Percentiles rank a stretch among this genome's conserved stretches.
Evolutionary conservation across 805 yeast species (phyloP).

Genomic region (Candida morakotiae): DNA sequence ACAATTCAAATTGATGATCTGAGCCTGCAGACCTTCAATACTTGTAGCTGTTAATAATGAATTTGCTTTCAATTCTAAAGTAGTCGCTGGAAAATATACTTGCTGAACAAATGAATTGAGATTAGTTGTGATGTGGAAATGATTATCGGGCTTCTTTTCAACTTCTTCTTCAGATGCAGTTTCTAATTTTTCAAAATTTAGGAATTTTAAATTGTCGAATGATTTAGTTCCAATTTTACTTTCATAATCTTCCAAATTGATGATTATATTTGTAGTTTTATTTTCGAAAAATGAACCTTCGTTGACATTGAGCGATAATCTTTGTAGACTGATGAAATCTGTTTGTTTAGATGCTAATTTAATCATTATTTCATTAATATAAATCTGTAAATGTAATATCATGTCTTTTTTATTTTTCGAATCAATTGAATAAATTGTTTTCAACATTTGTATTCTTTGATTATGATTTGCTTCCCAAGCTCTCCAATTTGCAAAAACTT

Average conservation of each 20-base stretch:
- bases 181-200: neutral
- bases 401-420: neutral
- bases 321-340: constrained; percentile 4
- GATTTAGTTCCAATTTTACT: constrained; percentile 16
- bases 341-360: constrained; percentile 4
- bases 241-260: constrained; percentile 15
- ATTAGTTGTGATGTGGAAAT: constrained; percentile 2
- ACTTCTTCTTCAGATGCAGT: neutral
- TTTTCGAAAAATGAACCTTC: neutral
- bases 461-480: constrained; percentile 73
- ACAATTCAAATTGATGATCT: constrained; percentile 2
- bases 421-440: constrained; percentile 10
- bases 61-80: constrained; percentile 3
- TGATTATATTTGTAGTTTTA: constrained; percentile 8
- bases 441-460: constrained; percentile 18
- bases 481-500: constrained; percentile 75
- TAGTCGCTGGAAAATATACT: constrained; percentile 6
- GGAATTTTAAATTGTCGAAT: constrained; percentile 6
- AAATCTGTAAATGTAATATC: constrained; percentile 1
- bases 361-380: constrained; percentile 4
- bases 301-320: neutral
- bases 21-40: neutral
- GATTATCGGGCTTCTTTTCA: neutral
- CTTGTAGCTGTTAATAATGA: constrained; percentile 1
- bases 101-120: constrained; percentile 7